Evolutionary conservation across 2,329 filamentous ascomycete species (phyloP).

Genomic region (Gaeumannomyces tritici): DNA sequence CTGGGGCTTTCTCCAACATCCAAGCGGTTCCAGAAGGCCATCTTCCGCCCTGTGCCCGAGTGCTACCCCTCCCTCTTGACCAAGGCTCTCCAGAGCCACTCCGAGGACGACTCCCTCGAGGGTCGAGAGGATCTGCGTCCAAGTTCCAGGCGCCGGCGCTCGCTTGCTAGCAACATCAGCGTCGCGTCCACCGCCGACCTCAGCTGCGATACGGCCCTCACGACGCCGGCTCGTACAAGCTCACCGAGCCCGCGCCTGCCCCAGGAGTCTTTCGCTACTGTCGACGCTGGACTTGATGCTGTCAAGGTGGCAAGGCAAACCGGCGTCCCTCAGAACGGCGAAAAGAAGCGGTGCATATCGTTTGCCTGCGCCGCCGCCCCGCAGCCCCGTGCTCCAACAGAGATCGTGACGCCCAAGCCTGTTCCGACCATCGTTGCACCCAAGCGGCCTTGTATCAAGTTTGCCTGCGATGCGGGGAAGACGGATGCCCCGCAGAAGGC

Average conservation of each 20-base stretch:
- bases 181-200: slow-evolving; percentile 78
- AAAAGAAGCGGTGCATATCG: slow-evolving; percentile 81
- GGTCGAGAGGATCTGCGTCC: slow-evolving; percentile 22
- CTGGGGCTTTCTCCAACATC: slow-evolving; percentile 13
- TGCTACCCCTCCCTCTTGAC: slow-evolving; percentile 78
- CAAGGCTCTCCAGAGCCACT: slow-evolving; percentile 63
- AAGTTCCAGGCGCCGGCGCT: slow-evolving; percentile 41
- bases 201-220: slow-evolving; percentile 88
- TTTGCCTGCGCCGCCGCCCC: slow-evolving; percentile 67
- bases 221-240: slow-evolving; percentile 78
- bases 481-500: slow-evolving; percentile 28
- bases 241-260: slow-evolving; percentile 82
- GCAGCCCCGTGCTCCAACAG: slow-evolving; percentile 7
- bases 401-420: slow-evolving; percentile 16
- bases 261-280: slow-evolving; percentile 33
- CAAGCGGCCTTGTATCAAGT: slow-evolving; percentile 60
- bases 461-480: slow-evolving; percentile 54
- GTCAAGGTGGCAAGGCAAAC: slow-evolving; percentile 7
- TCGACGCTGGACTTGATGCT: neutral
- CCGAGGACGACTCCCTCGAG: slow-evolving; percentile 43
- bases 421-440: slow-evolving; percentile 18
- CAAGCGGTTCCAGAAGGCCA: slow-evolving; percentile 36
- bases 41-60: slow-evolving; percentile 36
- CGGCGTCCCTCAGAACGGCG: slow-evolving; percentile 34
- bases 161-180: slow-evolving; percentile 72